Conservation (phyloP, 768 basidiomycete genomes). For the Pisolithus orientalis region DNA sequence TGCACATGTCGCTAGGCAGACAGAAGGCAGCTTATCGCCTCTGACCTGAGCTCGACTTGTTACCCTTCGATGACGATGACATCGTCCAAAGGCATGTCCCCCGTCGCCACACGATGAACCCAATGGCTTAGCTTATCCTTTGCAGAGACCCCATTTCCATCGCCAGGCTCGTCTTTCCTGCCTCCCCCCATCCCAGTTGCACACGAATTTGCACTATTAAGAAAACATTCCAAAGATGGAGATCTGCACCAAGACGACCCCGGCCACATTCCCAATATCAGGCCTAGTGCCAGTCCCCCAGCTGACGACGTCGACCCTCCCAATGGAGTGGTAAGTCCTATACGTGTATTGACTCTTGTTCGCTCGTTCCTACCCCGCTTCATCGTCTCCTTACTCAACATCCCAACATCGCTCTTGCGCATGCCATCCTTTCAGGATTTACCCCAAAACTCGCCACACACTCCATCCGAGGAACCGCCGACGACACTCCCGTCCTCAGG, state of each 20-base stretch:
- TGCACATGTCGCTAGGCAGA: too few species aligned
- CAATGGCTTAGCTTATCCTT: too few species aligned
- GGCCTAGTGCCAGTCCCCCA: neutral
- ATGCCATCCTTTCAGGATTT: slow-evolving; percentile 21
- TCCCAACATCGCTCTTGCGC: slow-evolving; percentile 22
- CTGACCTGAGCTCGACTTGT: too few species aligned
- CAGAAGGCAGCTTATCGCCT: too few species aligned
- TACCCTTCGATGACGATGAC: too few species aligned
- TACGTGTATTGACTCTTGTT: slow-evolving; percentile 17
- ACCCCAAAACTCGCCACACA: neutral
- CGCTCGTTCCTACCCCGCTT: slow-evolving; percentile 21
- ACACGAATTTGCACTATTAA: slow-evolving; percentile 57
- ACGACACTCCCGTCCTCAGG: slow-evolving; percentile 30
- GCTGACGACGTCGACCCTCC: slow-evolving; percentile 5
- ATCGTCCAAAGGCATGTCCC: too few species aligned
- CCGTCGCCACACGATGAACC: too few species aligned
- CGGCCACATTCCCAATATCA: neutral
- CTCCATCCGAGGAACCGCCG: neutral
- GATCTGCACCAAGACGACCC: neutral
- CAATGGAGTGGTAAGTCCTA: slow-evolving; percentile 25
- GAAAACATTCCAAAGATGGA: slow-evolving; percentile 15
- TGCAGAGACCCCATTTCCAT: slow-evolving; percentile 39
- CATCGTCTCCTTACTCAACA: slow-evolving; percentile 24
- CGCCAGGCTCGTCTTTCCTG: slow-evolving; percentile 60
- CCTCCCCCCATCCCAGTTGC: slow-evolving; percentile 61